Evolutionary conservation across 1,139 yeast genomes (phyloP).

Genomic region (Yamadazyma blattariae): DNA sequence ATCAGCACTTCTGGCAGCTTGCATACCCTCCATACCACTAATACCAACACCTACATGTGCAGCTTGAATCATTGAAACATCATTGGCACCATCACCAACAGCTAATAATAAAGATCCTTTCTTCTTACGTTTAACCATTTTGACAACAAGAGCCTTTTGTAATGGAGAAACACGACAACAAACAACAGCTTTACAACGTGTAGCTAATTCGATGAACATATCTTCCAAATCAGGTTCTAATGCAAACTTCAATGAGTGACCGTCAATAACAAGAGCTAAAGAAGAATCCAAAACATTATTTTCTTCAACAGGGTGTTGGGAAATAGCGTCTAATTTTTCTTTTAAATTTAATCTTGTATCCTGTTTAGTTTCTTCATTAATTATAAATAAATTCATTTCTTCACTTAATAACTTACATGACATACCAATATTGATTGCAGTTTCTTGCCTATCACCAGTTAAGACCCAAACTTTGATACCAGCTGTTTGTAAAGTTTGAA

Average conservation of each 20-base stretch:
- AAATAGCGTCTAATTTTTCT: conserved; percentile 75
- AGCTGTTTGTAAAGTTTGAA: conserved; percentile 90
- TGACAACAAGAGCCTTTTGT: conserved; percentile 95
- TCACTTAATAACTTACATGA: conserved; percentile 91
- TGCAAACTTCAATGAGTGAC: conserved; percentile 83
- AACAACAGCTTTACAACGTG: conserved; percentile 84
- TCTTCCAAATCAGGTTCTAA: conserved; percentile 80
- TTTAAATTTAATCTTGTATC: conserved; percentile 69
- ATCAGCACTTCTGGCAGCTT: conserved; percentile 98
- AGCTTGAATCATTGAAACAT: conserved; percentile 97
- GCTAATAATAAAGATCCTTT: conserved; percentile 76
- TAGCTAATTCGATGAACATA: conserved; percentile 73
- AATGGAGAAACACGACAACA: conserved; percentile 98
- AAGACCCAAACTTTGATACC: conserved; percentile 97
- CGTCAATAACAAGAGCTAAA: conserved; percentile 89
- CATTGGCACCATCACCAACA: conserved; percentile 97
- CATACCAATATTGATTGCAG: conserved; percentile 99
- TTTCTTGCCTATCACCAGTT: conserved; percentile 98
- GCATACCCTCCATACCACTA: conserved; percentile 99
- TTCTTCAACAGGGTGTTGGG: conserved; percentile 56
- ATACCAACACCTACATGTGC: conserved; percentile 98
- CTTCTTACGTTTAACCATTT: conserved; percentile 62
- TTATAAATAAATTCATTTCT: conserved; percentile 89
- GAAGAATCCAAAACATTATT: conserved; percentile 54
- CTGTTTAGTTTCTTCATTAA: conserved; percentile 80